phyloP scores from a whole-genome alignment of 179 eudicot genomes.

The Beta macrorhiza region DNA sequence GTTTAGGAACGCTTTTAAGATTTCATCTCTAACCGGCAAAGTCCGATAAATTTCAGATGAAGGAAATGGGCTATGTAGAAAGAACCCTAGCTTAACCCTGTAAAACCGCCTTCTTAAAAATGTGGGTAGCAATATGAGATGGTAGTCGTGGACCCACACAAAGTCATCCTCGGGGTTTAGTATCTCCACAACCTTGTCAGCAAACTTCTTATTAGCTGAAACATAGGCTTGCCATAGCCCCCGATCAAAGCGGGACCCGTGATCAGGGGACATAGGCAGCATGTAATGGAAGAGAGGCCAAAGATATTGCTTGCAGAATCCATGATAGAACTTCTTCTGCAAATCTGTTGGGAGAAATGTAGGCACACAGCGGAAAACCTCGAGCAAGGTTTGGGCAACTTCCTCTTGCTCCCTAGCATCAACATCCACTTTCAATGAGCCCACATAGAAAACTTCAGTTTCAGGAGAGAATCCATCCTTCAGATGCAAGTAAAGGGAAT shows the following conservation, averaged over 20 bases:
- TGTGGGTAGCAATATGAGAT: slow-evolving; percentile 44
- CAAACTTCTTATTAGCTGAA: slow-evolving; percentile 44
- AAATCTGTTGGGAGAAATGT: slow-evolving; percentile 43
- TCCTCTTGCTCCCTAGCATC: slow-evolving; percentile 37
- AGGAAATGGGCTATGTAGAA: slow-evolving; percentile 43
- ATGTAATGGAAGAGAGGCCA: slow-evolving; percentile 54
- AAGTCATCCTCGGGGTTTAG: slow-evolving; percentile 40
- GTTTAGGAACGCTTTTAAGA: slow-evolving; percentile 38
- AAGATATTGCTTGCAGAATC: slow-evolving; percentile 48
- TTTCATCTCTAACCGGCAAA: slow-evolving; percentile 40
- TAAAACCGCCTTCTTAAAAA: slow-evolving; percentile 39
- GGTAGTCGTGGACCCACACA: slow-evolving; percentile 49
- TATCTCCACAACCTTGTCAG: slow-evolving; percentile 39
- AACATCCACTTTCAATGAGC: slow-evolving; percentile 39
- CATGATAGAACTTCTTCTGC: slow-evolving; percentile 44
- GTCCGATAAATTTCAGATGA: slow-evolving; percentile 48
- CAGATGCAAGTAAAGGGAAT: slow-evolving; percentile 38
- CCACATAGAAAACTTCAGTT: slow-evolving; percentile 42
- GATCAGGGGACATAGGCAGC: slow-evolving; percentile 45
- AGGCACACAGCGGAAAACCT: slow-evolving; percentile 41
- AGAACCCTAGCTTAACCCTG: slow-evolving; percentile 40
- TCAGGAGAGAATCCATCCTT: slow-evolving; percentile 42
- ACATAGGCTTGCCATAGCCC: slow-evolving; percentile 45
- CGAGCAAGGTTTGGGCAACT: slow-evolving; percentile 36
- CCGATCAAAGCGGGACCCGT: slow-evolving; percentile 41